A percentile compares a stretch with the other conserved stretches of the same genome.
phyloP scores from a whole-genome alignment of 176 grass and related monocot genomes.

The Oryza brachyantha region DNA sequence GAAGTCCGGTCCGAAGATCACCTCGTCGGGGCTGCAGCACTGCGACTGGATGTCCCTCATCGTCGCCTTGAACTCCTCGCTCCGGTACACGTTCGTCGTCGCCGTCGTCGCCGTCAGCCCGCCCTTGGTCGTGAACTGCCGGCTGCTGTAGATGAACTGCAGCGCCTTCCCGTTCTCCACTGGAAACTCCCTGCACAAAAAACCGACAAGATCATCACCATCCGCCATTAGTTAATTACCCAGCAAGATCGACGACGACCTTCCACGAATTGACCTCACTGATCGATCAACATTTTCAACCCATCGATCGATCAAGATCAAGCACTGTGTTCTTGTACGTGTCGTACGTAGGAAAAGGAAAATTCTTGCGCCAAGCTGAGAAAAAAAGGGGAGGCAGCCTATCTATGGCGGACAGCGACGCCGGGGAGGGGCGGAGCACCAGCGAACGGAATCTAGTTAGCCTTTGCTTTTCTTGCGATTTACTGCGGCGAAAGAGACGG shows the following conservation, averaged over 20 bases:
- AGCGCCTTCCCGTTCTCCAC: slow-evolving; percentile 73
- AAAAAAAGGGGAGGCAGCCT: neutral
- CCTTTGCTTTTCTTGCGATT: neutral
- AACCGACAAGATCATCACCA: neutral
- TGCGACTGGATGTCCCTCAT: slow-evolving; percentile 75
- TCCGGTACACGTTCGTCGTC: slow-evolving; percentile 82
- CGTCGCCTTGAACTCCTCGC: slow-evolving; percentile 56
- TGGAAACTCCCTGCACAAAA: slow-evolving; percentile 60
- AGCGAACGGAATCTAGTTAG: neutral
- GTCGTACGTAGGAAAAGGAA: neutral
- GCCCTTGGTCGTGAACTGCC: slow-evolving; percentile 64
- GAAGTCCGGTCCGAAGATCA: slow-evolving; percentile 81
- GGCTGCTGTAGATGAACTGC: slow-evolving; percentile 91
- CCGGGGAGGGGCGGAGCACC: neutral
- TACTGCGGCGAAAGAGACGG: neutral
- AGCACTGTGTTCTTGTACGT: neutral
- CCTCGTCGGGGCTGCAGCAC: slow-evolving; percentile 65
- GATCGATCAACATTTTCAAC: neutral
- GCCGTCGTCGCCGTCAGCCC: slow-evolving; percentile 72
- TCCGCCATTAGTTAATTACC: neutral
- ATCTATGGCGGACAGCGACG: slow-evolving; percentile 10
- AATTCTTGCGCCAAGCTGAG: neutral
- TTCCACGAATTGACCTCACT: neutral
- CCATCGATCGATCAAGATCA: too few species aligned
- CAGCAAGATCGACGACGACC: too few species aligned